Base-by-base conservation (phyloP, 805 yeast genomes). In the Saccharomycopsis schoenii region DNA sequence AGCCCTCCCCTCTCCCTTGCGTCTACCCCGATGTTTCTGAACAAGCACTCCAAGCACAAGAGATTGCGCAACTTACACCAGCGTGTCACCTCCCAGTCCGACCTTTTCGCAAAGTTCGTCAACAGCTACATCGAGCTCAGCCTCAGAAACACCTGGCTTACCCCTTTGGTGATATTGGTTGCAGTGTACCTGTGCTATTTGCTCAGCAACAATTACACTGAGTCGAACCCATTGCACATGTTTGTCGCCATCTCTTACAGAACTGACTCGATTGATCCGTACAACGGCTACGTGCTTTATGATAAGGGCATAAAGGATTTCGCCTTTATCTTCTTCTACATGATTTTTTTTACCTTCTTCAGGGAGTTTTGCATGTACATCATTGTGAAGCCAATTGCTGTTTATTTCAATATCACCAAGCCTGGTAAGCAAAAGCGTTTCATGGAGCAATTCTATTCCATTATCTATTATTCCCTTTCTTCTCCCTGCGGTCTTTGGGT, bases 301-400 rank as follows among this genome's bases (percentile, higher is more conserved):
- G 97, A 89, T 34, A 94, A 94, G 73, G 99, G 99, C 61, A 76
- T 70, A 55, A 83, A 84, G 68, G 99, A 94, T 74, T 80, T 91
- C 66, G 79, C 79, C 24, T 94, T 91, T 75, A 89, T 93, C 15
- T 77, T 78, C 19, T 90, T 83, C 71, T 85, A 89, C 74, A 88
- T 93, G 80, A 73, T 94, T 43, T 85, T 91, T 67, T 92, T 94
- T 80, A 88, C 97, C 0, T 94, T 93, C 70, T 77, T 83, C 66
- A 83, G 99, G 68, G 99, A 94, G 73, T 93, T 94, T 70, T 69
- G 83, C 66, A 91, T 94, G 98, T 92, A 91, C 71, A 77, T 82
- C 40, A 68, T 90, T 0, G 81, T 94, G 62, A 79, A 78, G 67
- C 98, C 98, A 8, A 64, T 89, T 41, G 93, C 97, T 1, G 47